A percentile compares a stretch with the other conserved stretches of the same genome.
These are phyloP conservation scores for Camellia japonica DNA, from an alignment of 148 eudicot genomes.

Conservation along the genomic window DNA sequence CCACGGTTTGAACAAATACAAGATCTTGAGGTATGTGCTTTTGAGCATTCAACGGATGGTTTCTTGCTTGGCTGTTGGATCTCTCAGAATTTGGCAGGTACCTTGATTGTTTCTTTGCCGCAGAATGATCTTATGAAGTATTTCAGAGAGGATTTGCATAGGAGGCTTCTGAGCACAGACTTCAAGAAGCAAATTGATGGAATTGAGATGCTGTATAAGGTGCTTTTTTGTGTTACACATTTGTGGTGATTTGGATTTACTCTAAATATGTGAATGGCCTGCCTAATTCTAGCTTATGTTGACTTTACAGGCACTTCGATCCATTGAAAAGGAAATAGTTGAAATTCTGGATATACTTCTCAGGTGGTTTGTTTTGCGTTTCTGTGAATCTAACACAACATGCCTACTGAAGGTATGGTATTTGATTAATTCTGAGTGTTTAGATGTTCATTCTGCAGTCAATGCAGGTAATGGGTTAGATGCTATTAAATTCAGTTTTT, in stretches of 20 bases:
- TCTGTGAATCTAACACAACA: conserved; percentile 91
- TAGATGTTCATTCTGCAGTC: background rate
- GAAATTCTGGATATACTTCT: conserved; percentile 88
- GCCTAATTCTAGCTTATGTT: conserved; percentile 13
- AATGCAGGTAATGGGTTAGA: background rate
- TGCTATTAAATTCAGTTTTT: background rate
- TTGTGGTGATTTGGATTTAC: background rate
- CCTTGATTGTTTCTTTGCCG: conserved; percentile 11
- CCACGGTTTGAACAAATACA: conserved; percentile 91
- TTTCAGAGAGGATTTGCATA: conserved; percentile 85
- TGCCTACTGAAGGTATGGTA: conserved; percentile 82
- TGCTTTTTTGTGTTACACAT: conserved; percentile 23
- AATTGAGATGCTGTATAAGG: conserved; percentile 94
- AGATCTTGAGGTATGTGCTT: conserved; percentile 82
- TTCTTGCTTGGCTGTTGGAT: conserved; percentile 2
- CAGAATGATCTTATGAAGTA: conserved; percentile 80
- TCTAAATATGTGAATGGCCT: conserved; percentile 17
- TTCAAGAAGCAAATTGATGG: conserved; percentile 97
- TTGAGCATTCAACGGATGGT: background rate
- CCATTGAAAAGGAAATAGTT: conserved; percentile 64
- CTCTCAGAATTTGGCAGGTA: background rate
- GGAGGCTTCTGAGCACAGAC: conserved; percentile 85
- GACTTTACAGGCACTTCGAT: conserved; percentile 69
- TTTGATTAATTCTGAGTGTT: background rate
- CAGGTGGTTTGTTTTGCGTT: conserved; percentile 91